Evolutionary conservation across 2,329 filamentous ascomycete genomes (phyloP).

Genomic region (Tolypocladium sp.): DNA sequence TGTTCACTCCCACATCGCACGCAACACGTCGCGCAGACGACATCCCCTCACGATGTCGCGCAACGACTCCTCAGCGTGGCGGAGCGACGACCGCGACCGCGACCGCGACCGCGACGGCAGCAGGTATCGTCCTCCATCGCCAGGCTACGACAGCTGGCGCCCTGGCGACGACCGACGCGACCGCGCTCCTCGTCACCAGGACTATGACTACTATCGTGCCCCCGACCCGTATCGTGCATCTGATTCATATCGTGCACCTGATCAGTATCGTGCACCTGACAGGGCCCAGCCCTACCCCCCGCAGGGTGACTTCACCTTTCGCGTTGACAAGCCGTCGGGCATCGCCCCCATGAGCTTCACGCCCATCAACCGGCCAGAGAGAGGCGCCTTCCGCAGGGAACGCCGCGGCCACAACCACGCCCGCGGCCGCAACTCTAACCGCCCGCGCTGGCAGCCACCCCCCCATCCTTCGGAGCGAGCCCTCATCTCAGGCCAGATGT

Average conservation of each 20-base stretch:
- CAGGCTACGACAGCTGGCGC: constrained; percentile 17
- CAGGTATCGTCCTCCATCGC: constrained; percentile 3
- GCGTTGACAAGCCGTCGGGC: constrained; percentile 40
- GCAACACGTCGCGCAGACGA: not conserved
- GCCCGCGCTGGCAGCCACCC: constrained; percentile 24
- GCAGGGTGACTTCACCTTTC: constrained; percentile 47
- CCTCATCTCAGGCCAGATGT: constrained; percentile 34
- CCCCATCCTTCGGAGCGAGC: constrained; percentile 38
- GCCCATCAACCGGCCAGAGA: constrained; percentile 7
- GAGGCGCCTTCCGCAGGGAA: constrained; percentile 12
- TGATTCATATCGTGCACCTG: not conserved
- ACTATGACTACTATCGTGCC: constrained; percentile 11
- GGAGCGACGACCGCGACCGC: not conserved
- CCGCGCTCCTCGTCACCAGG: constrained; percentile 7
- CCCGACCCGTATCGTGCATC: not conserved
- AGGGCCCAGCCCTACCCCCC: constrained; percentile 16
- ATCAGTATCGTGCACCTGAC: constrained; percentile 9
- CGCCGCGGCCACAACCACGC: constrained; percentile 11
- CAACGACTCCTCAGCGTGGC: constrained; percentile 1
- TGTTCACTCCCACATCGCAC: not conserved
- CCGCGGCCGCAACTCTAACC: constrained; percentile 13
- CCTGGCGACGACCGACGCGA: constrained; percentile 15
- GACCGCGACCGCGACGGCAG: not conserved
- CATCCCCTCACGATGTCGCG: constrained; percentile 1
- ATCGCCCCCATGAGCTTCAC: constrained; percentile 24